Conservation (phyloP, 2,329 filamentous ascomycete genomes). For the Aspergillus fijiensis region DNA sequence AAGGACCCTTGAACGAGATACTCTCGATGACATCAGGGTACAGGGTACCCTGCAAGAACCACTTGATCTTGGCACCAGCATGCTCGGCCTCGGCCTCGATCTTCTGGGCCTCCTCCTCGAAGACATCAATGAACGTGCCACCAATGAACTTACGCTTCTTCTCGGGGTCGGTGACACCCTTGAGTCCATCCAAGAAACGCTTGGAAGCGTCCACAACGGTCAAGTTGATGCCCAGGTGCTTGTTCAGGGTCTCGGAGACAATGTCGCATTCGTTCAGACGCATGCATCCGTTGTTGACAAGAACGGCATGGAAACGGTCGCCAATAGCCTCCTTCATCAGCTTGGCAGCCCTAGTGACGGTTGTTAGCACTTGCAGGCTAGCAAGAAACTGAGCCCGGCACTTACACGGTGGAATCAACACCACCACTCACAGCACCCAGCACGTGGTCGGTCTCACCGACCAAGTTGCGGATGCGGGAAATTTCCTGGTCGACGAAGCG, state of each 20-base stretch:
- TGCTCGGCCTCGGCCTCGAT: conserved; percentile 71
- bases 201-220: conserved; percentile 80
- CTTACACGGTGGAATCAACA: conserved; percentile 76
- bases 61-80: conserved; percentile 72
- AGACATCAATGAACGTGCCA: conserved; percentile 75
- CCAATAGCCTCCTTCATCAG: conserved; percentile 86
- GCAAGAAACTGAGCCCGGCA: neutral
- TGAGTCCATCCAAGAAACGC: conserved; percentile 72
- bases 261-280: conserved; percentile 78
- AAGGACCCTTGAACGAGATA: conserved; percentile 71
- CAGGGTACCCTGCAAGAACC: conserved; percentile 82
- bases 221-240: conserved; percentile 85
- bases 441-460: conserved; percentile 79
- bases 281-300: conserved; percentile 85
- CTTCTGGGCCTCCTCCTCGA: conserved; percentile 73
- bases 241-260: conserved; percentile 74
- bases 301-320: conserved; percentile 77
- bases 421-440: conserved; percentile 78
- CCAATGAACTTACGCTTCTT: conserved; percentile 91
- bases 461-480: conserved; percentile 72
- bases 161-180: conserved; percentile 77
- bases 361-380: neutral
- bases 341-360: conserved; percentile 58
- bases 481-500: conserved; percentile 83
- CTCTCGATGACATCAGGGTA: conserved; percentile 71